Evolutionary conservation across 225 moss, liverwort and hornwort species (phyloP), one percentile per base, ranked within the genome.

Genomic region (Bryum argenteum): DNA sequence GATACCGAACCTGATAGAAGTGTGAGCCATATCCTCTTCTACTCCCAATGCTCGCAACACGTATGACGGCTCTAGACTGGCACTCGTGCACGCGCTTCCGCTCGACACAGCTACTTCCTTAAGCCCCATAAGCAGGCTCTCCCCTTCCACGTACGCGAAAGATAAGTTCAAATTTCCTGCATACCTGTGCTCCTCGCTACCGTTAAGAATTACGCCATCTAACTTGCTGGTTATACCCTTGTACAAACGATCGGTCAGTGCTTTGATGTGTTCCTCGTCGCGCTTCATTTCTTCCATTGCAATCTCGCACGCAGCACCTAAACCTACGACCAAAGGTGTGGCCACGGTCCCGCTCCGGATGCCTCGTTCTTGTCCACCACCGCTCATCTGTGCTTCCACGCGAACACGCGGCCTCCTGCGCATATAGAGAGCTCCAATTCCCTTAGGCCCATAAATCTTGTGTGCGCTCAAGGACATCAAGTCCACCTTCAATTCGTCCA

Each of bases 21-120:
- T 97, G 67, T 97, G 97, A 21, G 97, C 97, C 97, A 97, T 97
- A 66, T 97, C 97, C 16, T 97, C 97, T 73, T 94, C 94, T 12
- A 97, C 97, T 12, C 97, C 97, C 77, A 97, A 68, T 8, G 97
- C 94, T 84, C 97, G 82, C 71, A 97, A 80, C 72, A 97, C 97
- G 55, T 97, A 97, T 0, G 97, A 97, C 5, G 97, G 97, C 77
- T 97, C 97, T 1, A 97, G 88, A 82, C 97, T 97, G 17, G 97
- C 94, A 70, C 97, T 97, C 0, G 94, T 97, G 66, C 97, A 97
- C 17, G 97, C 97, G 71, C 94, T 97, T 50, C 94, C 97, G 61
- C 97, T 97, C 1, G 97, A 97, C 12, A 97, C 97, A 39, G 97
- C 97, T 17, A 94, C 94, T 89, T 97, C 97, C 67, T 97, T 97